Evolutionary conservation across 805 yeast species (phyloP).

Genomic region (Huiozyma naganishii): DNA sequence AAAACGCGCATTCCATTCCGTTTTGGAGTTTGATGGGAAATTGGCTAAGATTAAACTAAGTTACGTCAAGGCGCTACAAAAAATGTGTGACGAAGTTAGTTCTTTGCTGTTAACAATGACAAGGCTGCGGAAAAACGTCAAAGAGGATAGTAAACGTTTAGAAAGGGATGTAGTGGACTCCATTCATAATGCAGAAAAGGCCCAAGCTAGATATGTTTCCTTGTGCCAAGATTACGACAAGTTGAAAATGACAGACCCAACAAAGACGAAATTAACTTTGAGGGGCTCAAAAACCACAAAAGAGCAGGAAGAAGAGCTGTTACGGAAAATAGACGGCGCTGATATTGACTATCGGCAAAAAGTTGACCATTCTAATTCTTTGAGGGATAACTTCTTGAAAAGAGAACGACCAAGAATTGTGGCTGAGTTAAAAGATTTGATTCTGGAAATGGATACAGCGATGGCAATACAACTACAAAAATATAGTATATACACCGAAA

Average conservation of each 20-base stretch:
- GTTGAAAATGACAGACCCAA: constrained; percentile 69
- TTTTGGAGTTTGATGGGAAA: constrained; percentile 71
- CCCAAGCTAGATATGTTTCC: constrained; percentile 64
- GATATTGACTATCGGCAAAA: constrained; percentile 78
- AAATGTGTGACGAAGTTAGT: constrained; percentile 75
- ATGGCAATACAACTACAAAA: constrained; percentile 79
- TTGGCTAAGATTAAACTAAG: constrained; percentile 60
- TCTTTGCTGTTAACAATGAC: constrained; percentile 63
- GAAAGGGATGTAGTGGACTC: constrained; percentile 83
- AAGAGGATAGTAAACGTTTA: constrained; percentile 70
- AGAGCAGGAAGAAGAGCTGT: constrained; percentile 82
- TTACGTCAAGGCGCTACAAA: constrained; percentile 67
- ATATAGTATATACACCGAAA: constrained; percentile 80
- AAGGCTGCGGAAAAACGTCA: constrained; percentile 60
- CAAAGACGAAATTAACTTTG: constrained; percentile 71
- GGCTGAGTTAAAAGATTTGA: constrained; percentile 59
- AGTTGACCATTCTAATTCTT: constrained; percentile 60
- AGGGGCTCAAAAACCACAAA: constrained; percentile 69
- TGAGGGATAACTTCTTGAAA: constrained; percentile 61
- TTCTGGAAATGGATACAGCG: constrained; percentile 83
- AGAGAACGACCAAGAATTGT: constrained; percentile 71
- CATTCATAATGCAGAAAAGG: constrained; percentile 77
- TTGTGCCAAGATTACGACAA: constrained; percentile 82
- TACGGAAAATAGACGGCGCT: constrained; percentile 67
- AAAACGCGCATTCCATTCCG: constrained; percentile 50